Percentiles rank a stretch among this genome's conserved stretches.
phyloP scores from a whole-genome alignment of 2,329 filamentous ascomycete species.

The Myriangium duriaei region DNA sequence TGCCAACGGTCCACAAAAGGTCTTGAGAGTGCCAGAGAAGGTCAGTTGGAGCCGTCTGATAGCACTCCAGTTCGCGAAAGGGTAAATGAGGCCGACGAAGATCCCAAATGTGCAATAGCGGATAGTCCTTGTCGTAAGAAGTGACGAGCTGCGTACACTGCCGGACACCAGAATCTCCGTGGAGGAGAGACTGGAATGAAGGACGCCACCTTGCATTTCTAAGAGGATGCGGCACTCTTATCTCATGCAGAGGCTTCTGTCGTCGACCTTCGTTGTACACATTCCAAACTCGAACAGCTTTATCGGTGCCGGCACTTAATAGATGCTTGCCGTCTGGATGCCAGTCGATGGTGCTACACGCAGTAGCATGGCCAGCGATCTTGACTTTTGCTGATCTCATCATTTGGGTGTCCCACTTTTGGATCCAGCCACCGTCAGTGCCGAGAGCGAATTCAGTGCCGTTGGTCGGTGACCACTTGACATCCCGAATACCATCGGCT shows the following conservation, averaged over 20 bases:
- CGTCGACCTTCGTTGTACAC: conserved; percentile 44
- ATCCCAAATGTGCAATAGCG: conserved; percentile 52
- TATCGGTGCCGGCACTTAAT: conserved; percentile 49
- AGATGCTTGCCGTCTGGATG: conserved; percentile 55
- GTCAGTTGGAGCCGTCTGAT: conserved; percentile 43
- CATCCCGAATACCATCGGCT: conserved; percentile 49
- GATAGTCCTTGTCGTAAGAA: conserved; percentile 49
- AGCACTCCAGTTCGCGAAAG: conserved; percentile 47
- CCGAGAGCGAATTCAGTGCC: conserved; percentile 51
- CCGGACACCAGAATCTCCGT: conserved; percentile 39
- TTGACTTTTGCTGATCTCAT: conserved; percentile 44
- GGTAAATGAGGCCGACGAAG: conserved; percentile 49
- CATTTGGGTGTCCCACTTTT: conserved; percentile 52
- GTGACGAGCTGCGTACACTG: conserved; percentile 51
- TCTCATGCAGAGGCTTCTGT: conserved; percentile 45
- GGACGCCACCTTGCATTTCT: conserved; percentile 51
- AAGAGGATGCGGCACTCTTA: conserved; percentile 50
- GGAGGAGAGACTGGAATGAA: conserved; percentile 42
- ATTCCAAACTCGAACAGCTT: conserved; percentile 52
- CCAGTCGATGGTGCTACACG: conserved; percentile 52
- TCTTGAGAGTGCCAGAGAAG: conserved; percentile 53
- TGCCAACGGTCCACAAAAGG: conserved; percentile 51
- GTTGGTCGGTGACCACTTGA: conserved; percentile 53
- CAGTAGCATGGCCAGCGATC: conserved; percentile 45
- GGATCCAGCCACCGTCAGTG: conserved; percentile 50